A percentile compares a stretch with the other conserved stretches of the same genome.
phyloP scores from a whole-genome alignment of 2,329 filamentous ascomycete genomes.

The Aspergillus spinulosporus region DNA sequence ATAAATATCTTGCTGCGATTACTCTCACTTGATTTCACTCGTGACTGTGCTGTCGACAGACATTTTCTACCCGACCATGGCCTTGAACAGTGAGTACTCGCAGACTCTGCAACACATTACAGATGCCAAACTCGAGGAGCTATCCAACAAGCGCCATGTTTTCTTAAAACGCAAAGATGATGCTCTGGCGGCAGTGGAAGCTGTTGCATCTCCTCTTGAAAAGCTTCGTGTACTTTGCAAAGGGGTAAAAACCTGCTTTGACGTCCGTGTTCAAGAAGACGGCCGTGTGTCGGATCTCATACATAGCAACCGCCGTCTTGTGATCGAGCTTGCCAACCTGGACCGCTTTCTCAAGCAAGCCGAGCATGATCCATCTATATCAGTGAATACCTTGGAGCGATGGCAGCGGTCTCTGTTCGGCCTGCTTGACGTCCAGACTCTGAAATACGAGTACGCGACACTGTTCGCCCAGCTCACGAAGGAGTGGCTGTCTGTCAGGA shows the following conservation, averaged over 20 bases:
- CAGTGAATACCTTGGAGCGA: slow-evolving; percentile 7
- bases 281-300: slow-evolving; percentile 1
- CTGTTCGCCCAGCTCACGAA: slow-evolving; percentile 18
- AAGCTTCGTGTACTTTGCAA: slow-evolving; percentile 7
- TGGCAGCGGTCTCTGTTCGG: slow-evolving; percentile 12
- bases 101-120: slow-evolving; percentile 20
- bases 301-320: background rate
- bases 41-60: background rate
- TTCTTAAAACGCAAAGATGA: slow-evolving; percentile 13
- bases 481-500: slow-evolving; percentile 19
- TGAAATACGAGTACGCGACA: slow-evolving; percentile 20
- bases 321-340: slow-evolving; percentile 9
- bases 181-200: slow-evolving; percentile 2
- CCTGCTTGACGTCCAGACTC: slow-evolving; percentile 14
- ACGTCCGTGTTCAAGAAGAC: slow-evolving; percentile 8
- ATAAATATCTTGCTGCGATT: no score
- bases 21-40: background rate
- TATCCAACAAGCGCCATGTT: slow-evolving; percentile 17
- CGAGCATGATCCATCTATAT: slow-evolving; percentile 17
- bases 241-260: slow-evolving; percentile 16
- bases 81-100: slow-evolving; percentile 14
- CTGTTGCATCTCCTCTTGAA: background rate
- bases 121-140: slow-evolving; percentile 18
- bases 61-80: background rate
- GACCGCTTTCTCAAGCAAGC: slow-evolving; percentile 19